phyloP scores from a whole-genome alignment of 768 basidiomycete species.

The Podaxis pistillaris region DNA sequence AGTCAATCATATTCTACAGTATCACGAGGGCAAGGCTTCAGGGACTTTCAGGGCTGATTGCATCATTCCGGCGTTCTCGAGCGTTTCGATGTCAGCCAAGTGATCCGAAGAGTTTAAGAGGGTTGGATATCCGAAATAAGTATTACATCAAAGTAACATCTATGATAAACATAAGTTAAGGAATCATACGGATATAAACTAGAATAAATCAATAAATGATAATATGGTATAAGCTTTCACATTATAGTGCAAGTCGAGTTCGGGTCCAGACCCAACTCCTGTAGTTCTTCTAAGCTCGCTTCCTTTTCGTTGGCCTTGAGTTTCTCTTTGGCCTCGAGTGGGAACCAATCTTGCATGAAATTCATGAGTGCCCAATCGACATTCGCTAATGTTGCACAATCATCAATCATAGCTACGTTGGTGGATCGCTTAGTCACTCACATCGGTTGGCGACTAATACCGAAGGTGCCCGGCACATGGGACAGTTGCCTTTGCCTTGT shows the following conservation, averaged over 20 bases:
- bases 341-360: constrained; percentile 94
- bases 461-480: constrained; percentile 77
- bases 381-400: constrained; percentile 47
- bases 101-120: too few relatives aligned
- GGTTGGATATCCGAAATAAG: too few relatives aligned
- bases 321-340: constrained; percentile 75
- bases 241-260: constrained; percentile 40
- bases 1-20: too few relatives aligned
- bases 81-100: too few relatives aligned
- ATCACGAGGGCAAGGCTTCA: too few relatives aligned
- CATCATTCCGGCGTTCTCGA: too few relatives aligned
- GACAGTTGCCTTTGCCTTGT: constrained; percentile 70
- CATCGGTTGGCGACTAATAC: constrained; percentile 77
- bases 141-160: too few relatives aligned
- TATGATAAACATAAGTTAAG: too few relatives aligned
- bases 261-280: constrained; percentile 61
- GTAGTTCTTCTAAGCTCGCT: constrained; percentile 63
- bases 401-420: neutral
- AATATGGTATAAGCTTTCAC: constrained; percentile 21
- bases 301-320: constrained; percentile 74
- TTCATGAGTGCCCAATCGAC: constrained; percentile 78
- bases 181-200: neutral
- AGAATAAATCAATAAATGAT: neutral
- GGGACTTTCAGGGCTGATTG: too few relatives aligned
- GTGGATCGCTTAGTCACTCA: constrained; percentile 34